Conservation (phyloP, 202 grass and related monocot genomes). For the Bolboschoenoplectus hybrid region DNA sequence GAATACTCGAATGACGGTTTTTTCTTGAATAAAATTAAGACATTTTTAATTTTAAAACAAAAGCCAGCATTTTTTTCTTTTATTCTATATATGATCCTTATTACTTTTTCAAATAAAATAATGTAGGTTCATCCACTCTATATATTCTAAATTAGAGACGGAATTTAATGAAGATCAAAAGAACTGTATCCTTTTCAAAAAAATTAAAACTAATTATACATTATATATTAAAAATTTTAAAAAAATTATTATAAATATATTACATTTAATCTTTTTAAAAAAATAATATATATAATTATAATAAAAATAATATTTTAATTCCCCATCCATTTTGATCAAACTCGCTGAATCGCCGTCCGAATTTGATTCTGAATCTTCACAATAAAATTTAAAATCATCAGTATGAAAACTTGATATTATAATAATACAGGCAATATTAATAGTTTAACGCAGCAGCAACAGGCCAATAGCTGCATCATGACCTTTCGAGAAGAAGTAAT, state of each 20-base stretch:
- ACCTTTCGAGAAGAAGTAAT: background rate
- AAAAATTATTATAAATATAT: too few relatives aligned
- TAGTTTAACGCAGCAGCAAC: background rate
- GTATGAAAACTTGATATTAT: background rate
- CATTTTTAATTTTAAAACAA: background rate
- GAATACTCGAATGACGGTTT: too few relatives aligned
- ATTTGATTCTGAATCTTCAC: background rate
- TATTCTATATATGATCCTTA: background rate
- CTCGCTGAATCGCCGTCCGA: background rate
- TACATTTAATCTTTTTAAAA: too few relatives aligned
- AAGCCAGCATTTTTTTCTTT: background rate
- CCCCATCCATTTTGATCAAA: too few relatives aligned
- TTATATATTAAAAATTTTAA: too few relatives aligned
- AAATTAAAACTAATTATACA: too few relatives aligned
- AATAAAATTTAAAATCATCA: background rate
- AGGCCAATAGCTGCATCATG: background rate
- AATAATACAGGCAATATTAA: too few relatives aligned
- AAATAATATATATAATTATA: too few relatives aligned
- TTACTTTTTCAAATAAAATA: background rate
- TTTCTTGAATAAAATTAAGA: too few relatives aligned
- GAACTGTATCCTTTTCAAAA: too few relatives aligned
- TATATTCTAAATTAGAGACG: background rate
- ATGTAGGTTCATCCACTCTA: background rate
- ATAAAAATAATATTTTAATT: too few relatives aligned
- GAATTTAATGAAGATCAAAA: too few relatives aligned